Conservation (phyloP, 208 protist genomes). For the Leishmania turanica region DNA sequence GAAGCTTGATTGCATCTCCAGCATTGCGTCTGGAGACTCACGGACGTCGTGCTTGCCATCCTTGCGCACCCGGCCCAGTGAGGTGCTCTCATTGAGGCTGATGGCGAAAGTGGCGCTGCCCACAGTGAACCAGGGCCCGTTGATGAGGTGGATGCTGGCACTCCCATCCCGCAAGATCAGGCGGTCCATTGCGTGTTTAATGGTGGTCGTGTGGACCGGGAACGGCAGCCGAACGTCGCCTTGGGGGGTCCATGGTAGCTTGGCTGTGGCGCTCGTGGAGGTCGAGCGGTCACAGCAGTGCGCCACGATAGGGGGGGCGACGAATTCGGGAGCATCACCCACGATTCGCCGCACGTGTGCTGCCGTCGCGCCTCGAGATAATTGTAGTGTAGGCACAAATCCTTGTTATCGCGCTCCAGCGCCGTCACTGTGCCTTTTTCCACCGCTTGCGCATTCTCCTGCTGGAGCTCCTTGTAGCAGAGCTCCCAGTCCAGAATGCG, state of each 20-base stretch:
- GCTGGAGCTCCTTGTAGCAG: slow-evolving; percentile 55
- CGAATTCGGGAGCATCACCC: slow-evolving; percentile 64
- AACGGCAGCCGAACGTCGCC: slow-evolving; percentile 54
- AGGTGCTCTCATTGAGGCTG: slow-evolving; percentile 29
- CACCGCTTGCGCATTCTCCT: slow-evolving; percentile 25
- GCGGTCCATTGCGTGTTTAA: slow-evolving; percentile 33
- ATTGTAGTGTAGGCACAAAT: slow-evolving; percentile 36
- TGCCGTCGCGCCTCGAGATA: slow-evolving; percentile 39
- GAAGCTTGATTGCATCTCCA: slow-evolving; percentile 44
- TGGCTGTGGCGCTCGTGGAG: slow-evolving; percentile 30
- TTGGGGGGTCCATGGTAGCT: slow-evolving; percentile 42
- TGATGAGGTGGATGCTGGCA: slow-evolving; percentile 30
- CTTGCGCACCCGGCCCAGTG: slow-evolving; percentile 18
- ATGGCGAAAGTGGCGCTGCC: slow-evolving; percentile 50
- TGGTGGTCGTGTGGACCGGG: slow-evolving; percentile 29
- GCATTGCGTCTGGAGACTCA: slow-evolving; percentile 31
- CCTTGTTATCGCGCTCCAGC: slow-evolving; percentile 34
- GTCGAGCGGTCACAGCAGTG: slow-evolving; percentile 56
- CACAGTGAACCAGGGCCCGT: slow-evolving; percentile 50
- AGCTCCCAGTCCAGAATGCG: slow-evolving; percentile 72
- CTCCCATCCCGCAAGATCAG: slow-evolving; percentile 37
- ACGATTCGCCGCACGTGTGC: slow-evolving; percentile 34
- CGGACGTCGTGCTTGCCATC: slow-evolving; percentile 13
- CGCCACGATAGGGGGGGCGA: slow-evolving; percentile 27
- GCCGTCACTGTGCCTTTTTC: slow-evolving; percentile 20